These are phyloP conservation scores for Neurospora sp. DNA, from an alignment of 495 filamentous ascomycete species.

Conservation along the genomic window DNA sequence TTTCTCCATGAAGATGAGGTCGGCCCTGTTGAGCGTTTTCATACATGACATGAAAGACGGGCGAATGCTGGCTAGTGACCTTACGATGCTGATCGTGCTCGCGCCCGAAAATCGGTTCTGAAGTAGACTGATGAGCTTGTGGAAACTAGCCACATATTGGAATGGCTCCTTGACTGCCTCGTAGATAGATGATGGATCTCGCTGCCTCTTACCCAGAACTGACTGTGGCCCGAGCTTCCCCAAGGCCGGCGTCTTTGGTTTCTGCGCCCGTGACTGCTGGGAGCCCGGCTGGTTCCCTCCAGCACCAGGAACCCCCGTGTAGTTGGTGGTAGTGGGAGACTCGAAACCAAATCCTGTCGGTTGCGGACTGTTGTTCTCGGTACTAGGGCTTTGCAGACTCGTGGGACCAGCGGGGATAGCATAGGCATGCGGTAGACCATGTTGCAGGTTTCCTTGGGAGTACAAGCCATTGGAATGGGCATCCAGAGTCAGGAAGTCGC, in stretches of 20 bases:
- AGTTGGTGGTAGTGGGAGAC: slow-evolving; percentile 32
- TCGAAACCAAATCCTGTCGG: slow-evolving; percentile 35
- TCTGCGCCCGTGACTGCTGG: slow-evolving; percentile 20
- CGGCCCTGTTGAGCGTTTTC: slow-evolving; percentile 68
- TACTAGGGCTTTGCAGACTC: slow-evolving; percentile 38
- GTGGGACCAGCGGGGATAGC: slow-evolving; percentile 38
- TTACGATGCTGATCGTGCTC: slow-evolving; percentile 68
- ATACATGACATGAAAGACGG: slow-evolving; percentile 88
- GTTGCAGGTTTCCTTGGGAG: slow-evolving; percentile 38
- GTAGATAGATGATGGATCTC: slow-evolving; percentile 78
- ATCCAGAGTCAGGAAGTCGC: slow-evolving; percentile 33
- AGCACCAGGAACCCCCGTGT: slow-evolving; percentile 17
- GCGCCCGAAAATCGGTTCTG: slow-evolving; percentile 61
- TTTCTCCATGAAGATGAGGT: slow-evolving; percentile 95
- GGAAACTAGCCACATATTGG: slow-evolving; percentile 79
- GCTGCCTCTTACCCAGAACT: slow-evolving; percentile 40
- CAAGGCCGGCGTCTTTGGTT: slow-evolving; percentile 26
- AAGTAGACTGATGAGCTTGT: slow-evolving; percentile 74
- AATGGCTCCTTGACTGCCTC: slow-evolving; percentile 82
- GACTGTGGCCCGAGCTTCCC: slow-evolving; percentile 35
- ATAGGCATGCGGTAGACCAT: slow-evolving; percentile 41
- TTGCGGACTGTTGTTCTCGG: slow-evolving; percentile 40
- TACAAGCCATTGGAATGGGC: slow-evolving; percentile 28
- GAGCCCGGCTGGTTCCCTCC: slow-evolving; percentile 15
- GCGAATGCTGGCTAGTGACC: slow-evolving; percentile 77